A percentile compares a stretch with the other conserved stretches of the same genome.
Conservation (phyloP, 2,329 filamentous ascomycete species). For the Chaetoscypha palmicola region DNA sequence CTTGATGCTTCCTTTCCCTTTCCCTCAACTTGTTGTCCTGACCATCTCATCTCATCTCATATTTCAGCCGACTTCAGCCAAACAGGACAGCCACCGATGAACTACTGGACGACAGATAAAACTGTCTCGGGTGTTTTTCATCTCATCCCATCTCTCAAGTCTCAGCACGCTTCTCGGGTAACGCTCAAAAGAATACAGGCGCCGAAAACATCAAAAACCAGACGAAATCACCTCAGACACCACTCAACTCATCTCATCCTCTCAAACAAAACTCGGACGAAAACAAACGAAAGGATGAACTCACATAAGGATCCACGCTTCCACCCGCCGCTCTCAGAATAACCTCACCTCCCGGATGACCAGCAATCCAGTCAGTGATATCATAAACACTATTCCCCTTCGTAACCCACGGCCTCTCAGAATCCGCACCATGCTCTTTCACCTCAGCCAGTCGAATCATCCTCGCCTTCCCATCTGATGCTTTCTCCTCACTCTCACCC, state of each 20-base stretch:
- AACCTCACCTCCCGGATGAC: conserved; percentile 61
- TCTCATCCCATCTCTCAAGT: no score
- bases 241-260: not conserved
- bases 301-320: conserved; percentile 46
- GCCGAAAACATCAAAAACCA: no score
- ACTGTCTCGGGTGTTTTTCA: no score
- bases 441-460: conserved; percentile 39
- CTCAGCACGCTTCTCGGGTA: no score
- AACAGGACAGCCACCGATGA: not conserved
- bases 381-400: conserved; percentile 59
- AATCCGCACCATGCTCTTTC: conserved; percentile 45
- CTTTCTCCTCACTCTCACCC: not conserved
- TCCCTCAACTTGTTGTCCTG: no score
- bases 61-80: not conserved
- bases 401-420: conserved; percentile 56
- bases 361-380: conserved; percentile 61
- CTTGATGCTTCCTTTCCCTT: not conserved
- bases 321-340: conserved; percentile 60
- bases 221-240: no score
- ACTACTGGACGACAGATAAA: no score
- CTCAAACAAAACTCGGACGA: not conserved
- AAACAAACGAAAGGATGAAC: not conserved
- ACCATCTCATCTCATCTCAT: not conserved
- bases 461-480: not conserved
- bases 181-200: no score